phyloP scores from a whole-genome alignment of 257 asterid species.

The Pogostemon cablin region DNA sequence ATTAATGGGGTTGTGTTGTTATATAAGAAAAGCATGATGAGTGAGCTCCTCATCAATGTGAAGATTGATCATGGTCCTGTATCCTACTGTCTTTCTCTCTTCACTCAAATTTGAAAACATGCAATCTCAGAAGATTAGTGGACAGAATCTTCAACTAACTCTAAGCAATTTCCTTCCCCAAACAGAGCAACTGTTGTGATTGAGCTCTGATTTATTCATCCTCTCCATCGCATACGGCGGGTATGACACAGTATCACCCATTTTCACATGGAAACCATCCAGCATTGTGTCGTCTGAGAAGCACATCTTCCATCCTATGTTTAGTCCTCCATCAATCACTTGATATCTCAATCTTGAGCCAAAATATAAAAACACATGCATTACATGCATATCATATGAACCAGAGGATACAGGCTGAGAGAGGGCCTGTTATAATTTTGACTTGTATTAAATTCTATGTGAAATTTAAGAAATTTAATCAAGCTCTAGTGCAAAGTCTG shows the following conservation, averaged over 20 bases:
- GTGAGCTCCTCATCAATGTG: too few species aligned
- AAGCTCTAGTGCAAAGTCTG: too few species aligned
- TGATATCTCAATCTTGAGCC: too few species aligned
- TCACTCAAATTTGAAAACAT: conserved; percentile 48
- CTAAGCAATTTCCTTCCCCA: conserved; percentile 67
- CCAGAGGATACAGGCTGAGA: conserved; percentile 56
- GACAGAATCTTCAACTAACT: conserved; percentile 65
- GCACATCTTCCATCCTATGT: conserved; percentile 46
- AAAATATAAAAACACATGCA: too few species aligned
- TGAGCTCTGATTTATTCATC: too few species aligned
- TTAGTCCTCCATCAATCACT: background rate
- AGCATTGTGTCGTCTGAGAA: conserved; percentile 50
- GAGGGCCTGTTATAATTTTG: conserved; percentile 24
- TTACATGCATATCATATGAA: conserved; percentile 40
- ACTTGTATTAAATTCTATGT: too few species aligned
- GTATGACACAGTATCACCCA: conserved; percentile 49
- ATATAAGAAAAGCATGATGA: too few species aligned
- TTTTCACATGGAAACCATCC: conserved; percentile 51
- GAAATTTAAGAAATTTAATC: too few species aligned
- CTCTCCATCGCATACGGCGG: conserved; percentile 64
- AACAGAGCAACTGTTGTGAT: conserved; percentile 47
- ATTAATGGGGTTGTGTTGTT: too few species aligned
- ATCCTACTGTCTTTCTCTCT: conserved; percentile 24
- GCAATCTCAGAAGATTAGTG: conserved; percentile 48
- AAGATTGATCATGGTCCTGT: too few species aligned